Base-by-base conservation (phyloP, 2,329 filamentous ascomycete species). In the Epichloe baconii region DNA sequence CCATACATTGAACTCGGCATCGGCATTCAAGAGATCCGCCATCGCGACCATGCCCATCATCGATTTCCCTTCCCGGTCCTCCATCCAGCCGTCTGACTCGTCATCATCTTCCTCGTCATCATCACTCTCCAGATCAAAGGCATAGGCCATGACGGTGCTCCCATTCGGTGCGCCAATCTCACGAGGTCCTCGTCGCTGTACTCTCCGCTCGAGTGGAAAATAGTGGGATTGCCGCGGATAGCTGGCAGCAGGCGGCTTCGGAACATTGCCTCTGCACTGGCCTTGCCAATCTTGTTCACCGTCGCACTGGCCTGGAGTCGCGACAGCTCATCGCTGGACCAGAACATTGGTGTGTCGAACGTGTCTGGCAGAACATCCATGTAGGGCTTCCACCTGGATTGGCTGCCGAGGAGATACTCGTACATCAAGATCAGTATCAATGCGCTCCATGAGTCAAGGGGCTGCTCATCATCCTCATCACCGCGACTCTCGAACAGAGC, bases 321-420 rank as follows among this genome's bases (percentile, higher is more conserved):
- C 0, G 71, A 68, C 3, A 95, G 72, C 64, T 95, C 88, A 1
- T 72, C 68, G 0, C 76, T 71, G 2, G 77, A 72, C 90, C 90
- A 96, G 69, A 90, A 95, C 86, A 96, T 95, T 56, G 91, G 77
- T 2, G 88, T 94, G 64, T 93, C 80, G 62, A 95, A 95, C 1
- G 69, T 61, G 5, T 62, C 58, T 1, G 88, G 88, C 5, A 95
- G 74, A 19, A 95, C 73, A 52, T 82, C 75, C 57, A 95, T 82
- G 66, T 95, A 95, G 0, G 82, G 75, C 56, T 80, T 79, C 89
- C 89, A 95, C 8, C 68, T 69, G 1, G 88, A 94, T 1, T 58
- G 68, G 54, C 59, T 70, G 47, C 66, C 81, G 64, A 65, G 82
- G 7, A 81, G 67, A 51, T 73, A 75, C 68, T 95, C 88, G 66